Conservation (phyloP, 2,329 filamentous ascomycete species). For the Ophiobolus disseminans region DNA sequence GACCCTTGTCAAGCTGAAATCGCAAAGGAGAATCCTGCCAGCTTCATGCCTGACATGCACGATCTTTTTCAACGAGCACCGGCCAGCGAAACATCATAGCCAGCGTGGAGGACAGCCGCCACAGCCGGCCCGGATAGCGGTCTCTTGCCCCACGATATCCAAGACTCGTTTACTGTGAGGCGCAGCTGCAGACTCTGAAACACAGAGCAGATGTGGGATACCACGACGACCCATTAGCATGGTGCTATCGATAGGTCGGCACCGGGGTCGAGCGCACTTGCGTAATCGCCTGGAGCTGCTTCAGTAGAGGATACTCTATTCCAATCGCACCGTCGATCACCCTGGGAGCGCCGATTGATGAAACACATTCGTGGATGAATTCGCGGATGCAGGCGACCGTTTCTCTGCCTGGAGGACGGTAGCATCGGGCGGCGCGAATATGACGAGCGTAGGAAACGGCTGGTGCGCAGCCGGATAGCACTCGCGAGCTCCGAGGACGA, state of each 20-base stretch:
- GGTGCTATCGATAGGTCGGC: constrained; percentile 42
- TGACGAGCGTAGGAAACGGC: constrained; percentile 10
- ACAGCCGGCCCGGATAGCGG: constrained; percentile 30
- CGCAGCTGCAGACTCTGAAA: constrained; percentile 47
- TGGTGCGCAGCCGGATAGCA: constrained; percentile 10
- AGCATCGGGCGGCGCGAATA: constrained; percentile 28
- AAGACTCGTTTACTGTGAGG: constrained; percentile 38
- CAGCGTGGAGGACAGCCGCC: constrained; percentile 35
- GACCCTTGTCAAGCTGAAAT: constrained; percentile 45
- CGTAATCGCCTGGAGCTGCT: constrained; percentile 31
- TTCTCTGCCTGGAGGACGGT: constrained; percentile 23
- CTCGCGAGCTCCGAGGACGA: constrained; percentile 37
- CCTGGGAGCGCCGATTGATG: constrained; percentile 28
- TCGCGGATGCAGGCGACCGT: constrained; percentile 23
- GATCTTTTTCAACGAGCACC: constrained; percentile 9
- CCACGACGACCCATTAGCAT: not conserved
- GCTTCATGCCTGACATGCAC: constrained; percentile 37
- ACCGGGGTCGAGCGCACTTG: constrained; percentile 30
- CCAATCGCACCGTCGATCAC: constrained; percentile 32
- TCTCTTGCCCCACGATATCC: constrained; percentile 30
- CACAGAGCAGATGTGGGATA: constrained; percentile 31
- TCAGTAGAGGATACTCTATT: constrained; percentile 29
- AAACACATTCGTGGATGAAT: too few species aligned
- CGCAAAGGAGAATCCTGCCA: constrained; percentile 2
- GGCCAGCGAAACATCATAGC: constrained; percentile 15